Conservation (phyloP, 768 basidiomycete species). For the Filobasidium wieringae region DNA sequence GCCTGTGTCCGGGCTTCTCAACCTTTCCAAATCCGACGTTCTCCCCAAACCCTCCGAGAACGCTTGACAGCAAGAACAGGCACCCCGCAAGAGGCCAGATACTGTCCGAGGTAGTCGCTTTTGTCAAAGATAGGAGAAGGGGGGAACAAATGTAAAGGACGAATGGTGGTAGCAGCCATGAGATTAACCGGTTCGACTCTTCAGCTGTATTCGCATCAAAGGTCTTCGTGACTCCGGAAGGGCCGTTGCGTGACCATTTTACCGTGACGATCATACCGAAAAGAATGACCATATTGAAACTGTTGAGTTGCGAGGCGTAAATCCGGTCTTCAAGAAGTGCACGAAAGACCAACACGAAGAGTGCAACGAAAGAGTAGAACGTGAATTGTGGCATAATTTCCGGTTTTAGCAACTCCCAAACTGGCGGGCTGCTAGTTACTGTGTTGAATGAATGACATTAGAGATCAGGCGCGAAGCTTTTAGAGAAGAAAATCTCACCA, state of each 20-base stretch:
- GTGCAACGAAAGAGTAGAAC: constrained; percentile 63
- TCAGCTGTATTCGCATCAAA: neutral
- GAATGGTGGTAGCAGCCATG: constrained; percentile 70
- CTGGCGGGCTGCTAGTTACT: constrained; percentile 48
- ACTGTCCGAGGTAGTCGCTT: constrained; percentile 89
- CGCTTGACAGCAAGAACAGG: constrained; percentile 47
- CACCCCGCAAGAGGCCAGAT: constrained; percentile 89
- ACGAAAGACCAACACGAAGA: constrained; percentile 68
- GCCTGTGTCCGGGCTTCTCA: constrained; percentile 1
- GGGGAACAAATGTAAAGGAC: constrained; percentile 82
- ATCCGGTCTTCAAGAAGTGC: constrained; percentile 53
- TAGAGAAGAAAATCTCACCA: neutral
- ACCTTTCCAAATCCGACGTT: neutral
- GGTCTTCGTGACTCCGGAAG: too few species aligned
- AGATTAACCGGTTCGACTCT: neutral
- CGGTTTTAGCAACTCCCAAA: constrained; percentile 41
- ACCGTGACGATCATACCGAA: neutral
- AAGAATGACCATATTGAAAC: neutral
- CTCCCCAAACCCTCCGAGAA: constrained; percentile 11
- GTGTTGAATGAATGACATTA: neutral
- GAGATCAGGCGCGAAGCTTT: constrained; percentile 48
- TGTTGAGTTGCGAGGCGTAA: constrained; percentile 1
- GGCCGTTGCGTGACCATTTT: neutral
- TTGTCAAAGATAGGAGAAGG: constrained; percentile 78
- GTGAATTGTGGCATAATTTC: constrained; percentile 52